Evolutionary conservation across 73 alveolate species (phyloP), one percentile per base, ranked within the genome.

Genomic region (Tetrahymena thermophila): DNA sequence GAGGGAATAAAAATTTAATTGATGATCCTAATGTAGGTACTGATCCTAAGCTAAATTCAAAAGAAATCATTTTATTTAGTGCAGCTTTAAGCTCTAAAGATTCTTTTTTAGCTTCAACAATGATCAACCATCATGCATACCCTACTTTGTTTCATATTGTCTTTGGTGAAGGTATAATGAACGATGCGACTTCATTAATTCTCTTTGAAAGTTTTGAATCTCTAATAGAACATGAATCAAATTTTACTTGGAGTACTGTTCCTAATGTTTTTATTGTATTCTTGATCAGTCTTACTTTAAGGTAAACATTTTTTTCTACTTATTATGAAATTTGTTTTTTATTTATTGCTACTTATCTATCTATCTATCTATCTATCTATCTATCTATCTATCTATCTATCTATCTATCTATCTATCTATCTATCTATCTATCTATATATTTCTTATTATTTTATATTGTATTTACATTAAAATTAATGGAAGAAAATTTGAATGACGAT

Each of bases 111-210:
- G 99, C 99, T 25, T 96, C 97, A 55, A 94, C 98, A 23, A 94
- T 98, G 95, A 96, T 98, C 17, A 97, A 97, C 23, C 97, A 96
- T 93, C 97, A 96, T 71, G 96, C 96, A 58, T 93, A 96, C 96
- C 99, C 99, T 17, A 98, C 97, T 89, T 96, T 98, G 34, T 98
- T 97, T 97, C 94, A 97, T 38, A 94, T 98, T 71, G 96, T 97
- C 35, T 98, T 98, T 85, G 99, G 99, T 0, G 99, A 97, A 89
- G 99, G 99, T 38, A 98, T 98, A 38, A 97, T 97, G 40, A 98
- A 98, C 85, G 99, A 98, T 97, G 99, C 99, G 14, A 99, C 97
- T 40, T 98, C 98, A 44, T 97, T 98, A 40, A 97, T 97, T 57
- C 96, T 98, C 25, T 98, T 97, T 96, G 97, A 98, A 95, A 97